Percentiles rank a stretch among this genome's conserved stretches.
Evolutionary conservation across 768 basidiomycete species (phyloP).

Genomic region (Leucosporidium scottii): DNA sequence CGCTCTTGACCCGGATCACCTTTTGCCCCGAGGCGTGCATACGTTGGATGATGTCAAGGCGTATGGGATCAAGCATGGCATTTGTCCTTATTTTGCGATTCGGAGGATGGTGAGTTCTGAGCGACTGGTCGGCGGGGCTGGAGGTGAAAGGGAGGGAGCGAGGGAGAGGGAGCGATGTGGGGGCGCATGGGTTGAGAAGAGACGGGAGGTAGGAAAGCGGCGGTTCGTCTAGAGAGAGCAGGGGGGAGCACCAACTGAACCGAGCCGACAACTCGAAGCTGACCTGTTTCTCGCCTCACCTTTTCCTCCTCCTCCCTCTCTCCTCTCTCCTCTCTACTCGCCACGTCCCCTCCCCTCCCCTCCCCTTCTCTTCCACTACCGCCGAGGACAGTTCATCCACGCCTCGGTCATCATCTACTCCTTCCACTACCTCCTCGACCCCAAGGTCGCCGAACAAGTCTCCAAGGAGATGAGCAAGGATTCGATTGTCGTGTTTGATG

Average conservation of each 20-base stretch:
- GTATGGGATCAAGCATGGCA: slow-evolving; percentile 72
- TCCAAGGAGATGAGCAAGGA: slow-evolving; percentile 97
- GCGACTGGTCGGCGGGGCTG: no score
- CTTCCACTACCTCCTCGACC: slow-evolving; percentile 96
- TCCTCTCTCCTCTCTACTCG: background rate
- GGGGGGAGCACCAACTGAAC: no score
- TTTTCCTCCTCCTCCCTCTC: slow-evolving; percentile 1
- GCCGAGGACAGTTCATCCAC: slow-evolving; percentile 73
- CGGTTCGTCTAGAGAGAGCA: no score
- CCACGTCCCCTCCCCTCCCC: background rate
- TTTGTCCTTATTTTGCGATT: slow-evolving; percentile 94
- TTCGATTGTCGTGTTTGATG: slow-evolving; percentile 97
- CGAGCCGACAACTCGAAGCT: background rate
- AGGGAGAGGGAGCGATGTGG: no score
- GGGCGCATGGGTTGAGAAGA: no score
- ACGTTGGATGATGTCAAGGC: slow-evolving; percentile 88
- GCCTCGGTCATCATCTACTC: slow-evolving; percentile 97
- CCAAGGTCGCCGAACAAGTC: slow-evolving; percentile 98
- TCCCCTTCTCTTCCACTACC: background rate
- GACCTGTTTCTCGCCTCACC: background rate
- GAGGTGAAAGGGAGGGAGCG: background rate
- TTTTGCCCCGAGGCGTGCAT: slow-evolving; percentile 81
- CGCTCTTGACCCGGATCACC: slow-evolving; percentile 67
- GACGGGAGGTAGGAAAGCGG: no score
- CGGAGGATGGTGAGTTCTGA: slow-evolving; percentile 74